These are phyloP conservation scores for Vitis riparia DNA, from an alignment of 164 flowering plant genomes.

Conservation along the genomic window DNA sequence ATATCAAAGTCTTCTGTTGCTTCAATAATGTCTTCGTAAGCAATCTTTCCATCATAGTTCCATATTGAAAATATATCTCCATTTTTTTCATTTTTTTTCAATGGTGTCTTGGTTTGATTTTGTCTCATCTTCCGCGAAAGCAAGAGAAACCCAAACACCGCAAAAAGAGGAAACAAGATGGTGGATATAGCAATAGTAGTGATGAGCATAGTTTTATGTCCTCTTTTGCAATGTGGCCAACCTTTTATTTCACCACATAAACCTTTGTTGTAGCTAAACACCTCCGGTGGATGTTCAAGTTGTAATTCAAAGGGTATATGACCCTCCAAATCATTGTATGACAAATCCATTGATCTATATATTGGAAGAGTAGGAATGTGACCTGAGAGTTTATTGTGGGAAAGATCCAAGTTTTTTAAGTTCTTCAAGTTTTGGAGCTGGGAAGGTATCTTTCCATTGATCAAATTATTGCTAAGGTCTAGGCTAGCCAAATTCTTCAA, in stretches of 20 bases:
- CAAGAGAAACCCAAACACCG: too few relatives aligned
- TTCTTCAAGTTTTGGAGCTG: too few relatives aligned
- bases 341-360: background rate
- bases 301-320: background rate
- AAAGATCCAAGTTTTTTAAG: too few relatives aligned
- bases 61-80: background rate
- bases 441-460: too few relatives aligned
- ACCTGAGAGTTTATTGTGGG: too few relatives aligned
- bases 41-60: background rate
- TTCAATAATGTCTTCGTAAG: background rate
- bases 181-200: too few relatives aligned
- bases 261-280: background rate
- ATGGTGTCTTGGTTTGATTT: too few relatives aligned
- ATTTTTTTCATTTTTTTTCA: background rate
- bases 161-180: background rate
- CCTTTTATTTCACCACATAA: background rate
- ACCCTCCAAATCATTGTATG: background rate
- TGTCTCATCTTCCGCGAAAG: background rate
- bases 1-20: background rate
- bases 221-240: background rate
- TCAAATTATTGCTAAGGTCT: background rate
- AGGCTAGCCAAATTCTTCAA: background rate
- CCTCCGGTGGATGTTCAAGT: background rate
- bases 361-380: too few relatives aligned
- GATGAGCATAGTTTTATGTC: background rate